Conservation (phyloP, 2,329 filamentous ascomycete species). For the Fusarium compactum region DNA sequence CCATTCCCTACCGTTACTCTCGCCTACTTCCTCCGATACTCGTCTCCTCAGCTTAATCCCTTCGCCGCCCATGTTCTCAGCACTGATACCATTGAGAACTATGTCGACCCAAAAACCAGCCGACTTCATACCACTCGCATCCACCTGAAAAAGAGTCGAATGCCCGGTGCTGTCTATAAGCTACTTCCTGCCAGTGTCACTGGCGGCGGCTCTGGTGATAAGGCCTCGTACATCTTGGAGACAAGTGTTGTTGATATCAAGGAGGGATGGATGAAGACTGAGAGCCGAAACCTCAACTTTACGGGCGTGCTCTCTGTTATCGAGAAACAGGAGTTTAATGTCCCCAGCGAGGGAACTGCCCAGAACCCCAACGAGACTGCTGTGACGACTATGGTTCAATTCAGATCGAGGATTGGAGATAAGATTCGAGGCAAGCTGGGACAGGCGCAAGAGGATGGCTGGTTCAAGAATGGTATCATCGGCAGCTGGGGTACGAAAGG, state of each 20-base stretch:
- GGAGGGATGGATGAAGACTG: constrained; percentile 85
- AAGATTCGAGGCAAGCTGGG: constrained; percentile 69
- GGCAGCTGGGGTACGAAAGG: constrained; percentile 74
- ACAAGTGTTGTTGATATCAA: constrained; percentile 82
- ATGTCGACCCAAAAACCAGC: constrained; percentile 78
- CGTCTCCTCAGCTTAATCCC: constrained; percentile 76
- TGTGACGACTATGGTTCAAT: constrained; percentile 79
- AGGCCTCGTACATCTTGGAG: constrained; percentile 84
- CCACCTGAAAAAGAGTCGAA: constrained; percentile 83
- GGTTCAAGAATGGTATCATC: constrained; percentile 64
- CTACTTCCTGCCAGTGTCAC: constrained; percentile 78
- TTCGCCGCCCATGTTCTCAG: constrained; percentile 86
- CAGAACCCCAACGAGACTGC: constrained; percentile 64
- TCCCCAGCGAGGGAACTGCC: constrained; percentile 49
- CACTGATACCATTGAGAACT: constrained; percentile 82
- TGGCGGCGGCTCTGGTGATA: constrained; percentile 72
- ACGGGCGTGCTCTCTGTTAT: constrained; percentile 83
- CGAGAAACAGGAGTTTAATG: constrained; percentile 77
- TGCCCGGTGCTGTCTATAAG: constrained; percentile 80
- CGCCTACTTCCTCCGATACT: constrained; percentile 90
- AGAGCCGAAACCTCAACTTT: constrained; percentile 85
- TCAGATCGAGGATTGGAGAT: constrained; percentile 79
- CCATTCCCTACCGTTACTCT: constrained; percentile 87
- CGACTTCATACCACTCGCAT: constrained; percentile 82
- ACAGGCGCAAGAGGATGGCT: constrained; percentile 60